phyloP scores from a whole-genome alignment of 1,284 basidiomycete species.

The Golubevia pallescens region DNA sequence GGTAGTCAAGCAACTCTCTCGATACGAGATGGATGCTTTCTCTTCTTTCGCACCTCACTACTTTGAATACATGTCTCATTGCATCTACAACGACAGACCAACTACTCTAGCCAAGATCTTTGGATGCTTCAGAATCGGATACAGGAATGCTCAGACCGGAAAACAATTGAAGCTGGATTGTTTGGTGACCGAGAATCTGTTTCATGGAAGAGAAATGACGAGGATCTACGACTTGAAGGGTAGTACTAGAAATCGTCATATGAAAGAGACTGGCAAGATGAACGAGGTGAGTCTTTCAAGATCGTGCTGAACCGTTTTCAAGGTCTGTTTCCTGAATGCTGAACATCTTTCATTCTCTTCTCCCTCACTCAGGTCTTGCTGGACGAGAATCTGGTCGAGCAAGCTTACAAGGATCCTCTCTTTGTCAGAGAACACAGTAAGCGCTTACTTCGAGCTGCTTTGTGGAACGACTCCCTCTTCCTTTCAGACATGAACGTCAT shows the following conservation, averaged over 20 bases:
- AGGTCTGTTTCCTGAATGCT: not conserved
- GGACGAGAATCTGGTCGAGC: constrained; percentile 86
- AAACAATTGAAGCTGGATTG: constrained; percentile 91
- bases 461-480: constrained; percentile 87
- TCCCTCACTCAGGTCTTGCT: constrained; percentile 73
- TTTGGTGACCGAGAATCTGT: constrained; percentile 94
- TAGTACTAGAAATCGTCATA: constrained; percentile 86
- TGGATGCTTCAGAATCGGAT: constrained; percentile 94
- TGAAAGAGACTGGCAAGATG: constrained; percentile 84
- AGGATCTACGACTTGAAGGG: constrained; percentile 87
- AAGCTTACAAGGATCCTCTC: constrained; percentile 72
- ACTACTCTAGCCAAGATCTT: constrained; percentile 96
- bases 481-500: constrained; percentile 94
- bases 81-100: constrained; percentile 72
- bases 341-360: constrained; percentile 11
- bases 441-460: constrained; percentile 83
- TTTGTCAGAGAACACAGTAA: constrained; percentile 95
- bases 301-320: not conserved
- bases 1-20: constrained; percentile 94
- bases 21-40: constrained; percentile 89
- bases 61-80: constrained; percentile 88
- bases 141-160: constrained; percentile 78
- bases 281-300: constrained; percentile 70
- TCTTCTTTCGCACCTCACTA: constrained; percentile 96
- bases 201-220: constrained; percentile 85